phyloP scores from a whole-genome alignment of 441 rosid genomes.

The Bocquillonia castaneifolia region DNA sequence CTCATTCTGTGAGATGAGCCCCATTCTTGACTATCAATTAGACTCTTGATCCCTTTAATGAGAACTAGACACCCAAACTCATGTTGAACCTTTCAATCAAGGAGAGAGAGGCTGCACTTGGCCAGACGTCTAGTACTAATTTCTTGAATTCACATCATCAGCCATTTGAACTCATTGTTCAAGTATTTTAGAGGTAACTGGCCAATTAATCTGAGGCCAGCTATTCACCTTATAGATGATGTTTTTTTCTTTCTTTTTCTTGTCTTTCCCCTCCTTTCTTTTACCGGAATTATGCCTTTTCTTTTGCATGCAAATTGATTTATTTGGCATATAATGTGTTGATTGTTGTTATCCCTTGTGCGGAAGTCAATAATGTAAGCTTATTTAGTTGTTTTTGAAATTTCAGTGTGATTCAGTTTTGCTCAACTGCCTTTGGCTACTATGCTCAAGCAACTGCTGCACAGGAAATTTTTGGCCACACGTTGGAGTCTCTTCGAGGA shows the following conservation, averaged over 20 bases:
- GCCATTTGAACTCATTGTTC: not conserved
- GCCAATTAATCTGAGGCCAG: too few relatives aligned
- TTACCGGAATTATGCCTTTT: not conserved
- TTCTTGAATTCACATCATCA: not conserved
- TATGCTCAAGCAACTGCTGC: slow-evolving; percentile 99
- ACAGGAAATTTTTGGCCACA: slow-evolving; percentile 96
- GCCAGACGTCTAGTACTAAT: not conserved
- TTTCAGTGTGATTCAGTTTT: slow-evolving; percentile 95
- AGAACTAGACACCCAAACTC: not conserved
- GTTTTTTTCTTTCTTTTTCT: not conserved
- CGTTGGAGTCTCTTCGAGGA: slow-evolving; percentile 93
- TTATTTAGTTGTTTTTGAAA: slow-evolving; percentile 16
- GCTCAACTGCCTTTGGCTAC: slow-evolving; percentile 94
- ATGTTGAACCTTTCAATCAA: not conserved
- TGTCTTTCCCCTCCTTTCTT: not conserved
- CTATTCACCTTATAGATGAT: not conserved
- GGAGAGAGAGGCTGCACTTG: not conserved
- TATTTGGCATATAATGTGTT: not conserved
- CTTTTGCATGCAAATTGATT: not conserved
- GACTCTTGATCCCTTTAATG: not conserved
- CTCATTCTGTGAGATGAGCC: not conserved
- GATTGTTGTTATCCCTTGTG: not conserved
- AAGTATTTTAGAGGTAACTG: not conserved
- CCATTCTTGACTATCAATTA: not conserved
- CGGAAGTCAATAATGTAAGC: not conserved